Evolutionary conservation across 2,329 filamentous ascomycete species (phyloP), one percentile per base, ranked within the genome.

Genomic region (Karstenula rhodostoma): DNA sequence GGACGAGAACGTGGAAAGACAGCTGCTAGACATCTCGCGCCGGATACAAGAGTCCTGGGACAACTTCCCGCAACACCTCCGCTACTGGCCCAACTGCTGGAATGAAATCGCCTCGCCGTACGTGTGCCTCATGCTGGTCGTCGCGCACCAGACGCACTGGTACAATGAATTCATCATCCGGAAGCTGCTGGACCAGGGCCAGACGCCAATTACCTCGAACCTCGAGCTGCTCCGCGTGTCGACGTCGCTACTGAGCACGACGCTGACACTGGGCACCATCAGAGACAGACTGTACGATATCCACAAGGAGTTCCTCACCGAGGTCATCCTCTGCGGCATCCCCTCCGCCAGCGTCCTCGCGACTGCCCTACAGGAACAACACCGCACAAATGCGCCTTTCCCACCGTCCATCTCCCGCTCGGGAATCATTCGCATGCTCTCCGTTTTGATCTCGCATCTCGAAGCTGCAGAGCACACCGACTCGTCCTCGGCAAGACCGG

Each of bases 401-500:
- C 74, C 76, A 0, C 66, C 68, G 7, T 67, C 64, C 1, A 73
- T 78, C 2, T 77, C 76, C 0, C 67, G 77, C 19, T 63, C 73
- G 0, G 74, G 76, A 12, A 73, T 79, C 3, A 76, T 81, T 40
- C 77, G 79, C 6, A 76, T 75, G 64, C 59, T 81, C 0, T 75
- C 73, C 33, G 78, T 81, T 0, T 73, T 81, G 17, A 78, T 79
- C 17, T 72, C 70, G 2, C 76, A 80, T 52, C 68, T 81, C 1
- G 78, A 80, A 32, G 66, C 71, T 4, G 68, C 71, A 1, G 65
- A 67, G 1, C 67, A 73, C 32, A 51, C 70, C 8, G 72, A 74
- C 13, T 72, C 68, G 15, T 71, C 68, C 0, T 76, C 76, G 19
- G 73, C 73, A 0, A 57, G 71, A 0, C 74, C 73, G 0, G 75